These are phyloP conservation scores for Penicillium sp. DNA, from an alignment of 2,329 filamentous ascomycete genomes.

Conservation along the genomic window DNA sequence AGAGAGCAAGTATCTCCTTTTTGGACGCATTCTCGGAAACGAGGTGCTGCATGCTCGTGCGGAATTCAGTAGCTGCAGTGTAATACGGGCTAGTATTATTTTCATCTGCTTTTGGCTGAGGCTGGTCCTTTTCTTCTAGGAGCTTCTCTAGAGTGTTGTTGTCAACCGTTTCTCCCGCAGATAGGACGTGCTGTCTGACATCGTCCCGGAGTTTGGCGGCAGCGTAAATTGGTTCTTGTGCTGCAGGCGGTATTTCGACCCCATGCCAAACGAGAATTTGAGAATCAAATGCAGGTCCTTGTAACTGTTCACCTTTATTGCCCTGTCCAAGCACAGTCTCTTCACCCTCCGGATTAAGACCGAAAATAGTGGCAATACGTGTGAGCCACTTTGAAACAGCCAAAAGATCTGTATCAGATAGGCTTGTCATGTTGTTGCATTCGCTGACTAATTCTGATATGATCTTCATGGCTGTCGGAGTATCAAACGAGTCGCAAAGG, in stretches of 20 bases:
- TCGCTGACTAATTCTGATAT: constrained; percentile 74
- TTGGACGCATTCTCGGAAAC: constrained; percentile 39
- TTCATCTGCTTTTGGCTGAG: constrained; percentile 24
- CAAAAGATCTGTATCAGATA: constrained; percentile 49
- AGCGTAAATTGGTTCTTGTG: constrained; percentile 56
- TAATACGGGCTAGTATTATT: constrained; percentile 46
- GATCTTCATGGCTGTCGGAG: constrained; percentile 69
- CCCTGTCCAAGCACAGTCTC: constrained; percentile 58
- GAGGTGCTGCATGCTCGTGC: constrained; percentile 52
- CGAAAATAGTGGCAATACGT: constrained; percentile 76
- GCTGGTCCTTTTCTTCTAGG: constrained; percentile 20
- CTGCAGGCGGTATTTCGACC: constrained; percentile 54
- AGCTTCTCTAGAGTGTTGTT: constrained; percentile 21
- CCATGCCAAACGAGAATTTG: constrained; percentile 44
- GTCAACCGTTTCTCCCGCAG: constrained; percentile 37
- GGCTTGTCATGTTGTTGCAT: constrained; percentile 56
- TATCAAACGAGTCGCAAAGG: constrained; percentile 83
- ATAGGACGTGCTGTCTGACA: constrained; percentile 30
- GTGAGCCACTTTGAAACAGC: constrained; percentile 69
- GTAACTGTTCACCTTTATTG: constrained; percentile 33
- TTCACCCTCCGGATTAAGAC: constrained; percentile 56
- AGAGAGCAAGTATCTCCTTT: constrained; percentile 65
- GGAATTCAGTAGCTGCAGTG: constrained; percentile 37
- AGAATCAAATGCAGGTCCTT: neutral
- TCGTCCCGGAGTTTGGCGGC: constrained; percentile 49